A percentile compares a stretch with the other conserved stretches of the same genome.
These are phyloP conservation scores for Ogataea dorogensis DNA, from an alignment of 805 yeast species.

Conservation along the genomic window DNA sequence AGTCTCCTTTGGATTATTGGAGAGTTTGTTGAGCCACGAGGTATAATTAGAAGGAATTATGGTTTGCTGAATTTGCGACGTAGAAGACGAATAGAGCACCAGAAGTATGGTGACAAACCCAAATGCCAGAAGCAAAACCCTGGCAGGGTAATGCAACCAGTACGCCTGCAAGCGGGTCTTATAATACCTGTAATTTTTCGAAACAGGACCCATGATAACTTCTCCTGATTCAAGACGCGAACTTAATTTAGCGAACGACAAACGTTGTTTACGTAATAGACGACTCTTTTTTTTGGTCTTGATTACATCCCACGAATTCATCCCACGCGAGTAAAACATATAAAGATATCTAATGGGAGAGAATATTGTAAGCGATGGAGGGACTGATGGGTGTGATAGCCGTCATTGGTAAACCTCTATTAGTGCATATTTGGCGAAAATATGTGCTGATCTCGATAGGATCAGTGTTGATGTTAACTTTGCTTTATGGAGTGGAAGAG, in stretches of 20 bases:
- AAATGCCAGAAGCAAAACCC: constrained; percentile 9
- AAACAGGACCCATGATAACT: constrained; percentile 21
- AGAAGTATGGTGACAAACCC: constrained; percentile 7
- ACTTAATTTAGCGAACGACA: too few species aligned
- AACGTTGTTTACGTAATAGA: too few species aligned
- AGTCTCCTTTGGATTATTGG: neutral
- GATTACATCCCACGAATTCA: constrained; percentile 1
- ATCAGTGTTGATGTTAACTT: constrained; percentile 40
- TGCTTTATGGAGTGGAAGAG: constrained; percentile 53
- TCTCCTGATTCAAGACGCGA: neutral
- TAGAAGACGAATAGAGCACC: constrained; percentile 16
- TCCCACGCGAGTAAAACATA: constrained; percentile 2
- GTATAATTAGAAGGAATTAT: constrained; percentile 26
- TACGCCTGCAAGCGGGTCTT: constrained; percentile 17
- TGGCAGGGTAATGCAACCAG: constrained; percentile 14
- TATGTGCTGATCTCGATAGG: constrained; percentile 52
- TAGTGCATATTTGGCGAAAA: constrained; percentile 39
- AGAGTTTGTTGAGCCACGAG: constrained; percentile 22
- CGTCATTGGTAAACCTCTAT: constrained; percentile 17
- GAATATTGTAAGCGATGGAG: too few species aligned
- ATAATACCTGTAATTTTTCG: constrained; percentile 20
- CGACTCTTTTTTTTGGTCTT: too few species aligned
- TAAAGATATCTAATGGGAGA: neutral
- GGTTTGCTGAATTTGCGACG: constrained; percentile 17
- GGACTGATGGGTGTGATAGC: too few species aligned